phyloP scores from a whole-genome alignment of 148 eudicot species.

The Rhododendron kiyosumense region DNA sequence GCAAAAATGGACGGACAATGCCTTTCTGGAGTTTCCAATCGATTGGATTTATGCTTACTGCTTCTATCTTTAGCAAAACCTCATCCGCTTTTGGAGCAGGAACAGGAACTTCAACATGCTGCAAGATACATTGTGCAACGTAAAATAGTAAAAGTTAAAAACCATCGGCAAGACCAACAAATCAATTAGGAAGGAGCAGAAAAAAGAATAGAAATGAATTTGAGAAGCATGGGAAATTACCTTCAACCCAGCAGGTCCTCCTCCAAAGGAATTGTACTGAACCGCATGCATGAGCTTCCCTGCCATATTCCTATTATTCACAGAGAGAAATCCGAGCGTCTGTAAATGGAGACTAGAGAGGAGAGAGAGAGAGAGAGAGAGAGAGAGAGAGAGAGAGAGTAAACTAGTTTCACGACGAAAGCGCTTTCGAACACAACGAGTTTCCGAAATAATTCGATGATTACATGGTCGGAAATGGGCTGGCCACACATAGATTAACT shows the following conservation, averaged over 20 bases:
- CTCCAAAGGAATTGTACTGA: slow-evolving; percentile 44
- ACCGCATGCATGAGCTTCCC: slow-evolving; percentile 42
- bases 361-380: not conserved
- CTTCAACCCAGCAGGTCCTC: slow-evolving; percentile 44
- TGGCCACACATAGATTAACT: too few relatives aligned
- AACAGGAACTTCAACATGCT: slow-evolving; percentile 75
- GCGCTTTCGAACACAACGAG: too few relatives aligned
- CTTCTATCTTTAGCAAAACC: slow-evolving; percentile 70
- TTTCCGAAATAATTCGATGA: too few relatives aligned
- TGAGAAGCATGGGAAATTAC: slow-evolving; percentile 5
- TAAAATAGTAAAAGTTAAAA: too few relatives aligned
- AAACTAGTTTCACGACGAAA: too few relatives aligned
- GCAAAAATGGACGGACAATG: slow-evolving; percentile 42
- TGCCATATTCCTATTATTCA: slow-evolving; percentile 15
- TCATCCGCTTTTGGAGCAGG: slow-evolving; percentile 63
- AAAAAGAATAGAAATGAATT: not conserved
- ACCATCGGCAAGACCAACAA: not conserved
- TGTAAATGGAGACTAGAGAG: too few relatives aligned
- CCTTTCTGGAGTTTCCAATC: slow-evolving; percentile 77
- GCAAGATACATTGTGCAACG: slow-evolving; percentile 17
- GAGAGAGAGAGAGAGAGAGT: not conserved
- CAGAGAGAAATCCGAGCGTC: too few relatives aligned
- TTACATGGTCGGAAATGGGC: too few relatives aligned
- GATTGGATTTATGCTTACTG: slow-evolving; percentile 63
- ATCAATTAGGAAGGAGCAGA: not conserved